These are phyloP conservation scores for Lipomyces spencermartinsiae DNA, from an alignment of 805 yeast species.

Conservation along the genomic window DNA sequence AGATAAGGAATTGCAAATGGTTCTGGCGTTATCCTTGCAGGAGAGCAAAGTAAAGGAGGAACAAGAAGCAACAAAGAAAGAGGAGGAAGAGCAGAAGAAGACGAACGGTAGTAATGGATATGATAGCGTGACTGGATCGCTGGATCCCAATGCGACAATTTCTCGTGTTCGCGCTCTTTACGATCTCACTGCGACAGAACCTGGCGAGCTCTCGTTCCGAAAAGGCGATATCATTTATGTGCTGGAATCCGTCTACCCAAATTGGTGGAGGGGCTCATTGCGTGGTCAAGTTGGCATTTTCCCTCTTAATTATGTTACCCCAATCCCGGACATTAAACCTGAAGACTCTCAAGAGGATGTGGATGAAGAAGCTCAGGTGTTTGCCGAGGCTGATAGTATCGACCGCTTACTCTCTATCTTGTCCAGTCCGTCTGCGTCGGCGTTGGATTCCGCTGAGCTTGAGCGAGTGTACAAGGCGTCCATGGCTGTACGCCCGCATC, in stretches of 20 bases:
- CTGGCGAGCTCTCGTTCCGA: constrained; percentile 84
- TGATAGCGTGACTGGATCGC: constrained; percentile 4
- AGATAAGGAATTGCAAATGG: constrained; percentile 80
- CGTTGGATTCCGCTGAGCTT: constrained; percentile 66
- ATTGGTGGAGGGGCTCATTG: constrained; percentile 94
- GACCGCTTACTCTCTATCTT: constrained; percentile 71
- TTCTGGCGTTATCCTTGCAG: constrained; percentile 71
- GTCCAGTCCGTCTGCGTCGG: constrained; percentile 49
- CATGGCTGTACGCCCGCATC: constrained; percentile 72
- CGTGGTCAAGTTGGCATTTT: constrained; percentile 84
- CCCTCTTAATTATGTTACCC: constrained; percentile 90
- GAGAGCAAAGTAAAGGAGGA: constrained; percentile 51
- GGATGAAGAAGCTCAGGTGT: constrained; percentile 59
- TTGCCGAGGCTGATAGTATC: constrained; percentile 63
- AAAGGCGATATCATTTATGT: constrained; percentile 89
- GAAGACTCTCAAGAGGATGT: constrained; percentile 61
- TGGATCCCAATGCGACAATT: constrained; percentile 47
- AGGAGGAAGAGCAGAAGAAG: constrained; percentile 18
- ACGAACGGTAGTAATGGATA: constrained; percentile 11
- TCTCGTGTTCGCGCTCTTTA: constrained; percentile 83
- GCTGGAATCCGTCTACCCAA: constrained; percentile 83
- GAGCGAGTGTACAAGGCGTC: constrained; percentile 75
- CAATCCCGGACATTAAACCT: constrained; percentile 68
- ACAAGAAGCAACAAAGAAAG: constrained; percentile 16
- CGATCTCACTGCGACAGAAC: constrained; percentile 77